A percentile compares a stretch with the other conserved stretches of the same genome.
phyloP scores from a whole-genome alignment of 768 basidiomycete species.

The Trametes villosa region DNA sequence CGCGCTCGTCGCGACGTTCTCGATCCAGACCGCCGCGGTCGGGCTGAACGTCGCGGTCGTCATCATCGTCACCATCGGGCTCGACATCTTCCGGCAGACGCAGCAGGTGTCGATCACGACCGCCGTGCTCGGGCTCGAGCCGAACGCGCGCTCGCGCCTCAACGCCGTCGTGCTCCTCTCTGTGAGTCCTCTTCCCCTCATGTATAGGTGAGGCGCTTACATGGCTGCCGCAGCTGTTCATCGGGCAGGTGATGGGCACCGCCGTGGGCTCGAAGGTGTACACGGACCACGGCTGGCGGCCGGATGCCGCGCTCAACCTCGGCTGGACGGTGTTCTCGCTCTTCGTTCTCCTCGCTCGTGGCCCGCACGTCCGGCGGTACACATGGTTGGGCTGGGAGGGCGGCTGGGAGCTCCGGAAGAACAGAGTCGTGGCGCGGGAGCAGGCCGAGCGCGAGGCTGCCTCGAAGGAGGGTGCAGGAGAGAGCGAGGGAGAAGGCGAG shows the following conservation, averaged over 20 bases:
- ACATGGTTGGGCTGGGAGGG: constrained; percentile 73
- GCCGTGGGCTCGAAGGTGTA: constrained; percentile 75
- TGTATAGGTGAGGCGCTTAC: background rate
- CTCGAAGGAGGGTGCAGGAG: background rate
- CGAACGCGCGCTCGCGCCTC: constrained; percentile 51
- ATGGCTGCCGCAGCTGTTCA: constrained; percentile 49
- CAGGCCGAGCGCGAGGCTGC: constrained; percentile 1
- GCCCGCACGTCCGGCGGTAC: constrained; percentile 60
- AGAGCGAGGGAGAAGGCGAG: background rate
- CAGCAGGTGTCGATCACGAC: constrained; percentile 70
- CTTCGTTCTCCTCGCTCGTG: constrained; percentile 61
- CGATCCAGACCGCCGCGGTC: constrained; percentile 70
- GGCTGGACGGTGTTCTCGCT: constrained; percentile 62
- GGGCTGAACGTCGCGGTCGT: constrained; percentile 73
- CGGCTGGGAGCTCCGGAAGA: constrained; percentile 37
- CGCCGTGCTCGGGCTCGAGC: constrained; percentile 44
- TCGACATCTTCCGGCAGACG: constrained; percentile 78
- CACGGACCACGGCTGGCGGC: constrained; percentile 69
- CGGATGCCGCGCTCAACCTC: constrained; percentile 62
- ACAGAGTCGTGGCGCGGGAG: constrained; percentile 4
- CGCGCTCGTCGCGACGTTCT: constrained; percentile 54
- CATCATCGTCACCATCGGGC: constrained; percentile 66
- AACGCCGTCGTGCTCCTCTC: constrained; percentile 79
- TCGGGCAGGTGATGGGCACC: constrained; percentile 85
- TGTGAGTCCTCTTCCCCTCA: constrained; percentile 39